Evolutionary conservation across 139 green algal genomes (phyloP).

Genomic region (Asterochloris erici): DNA sequence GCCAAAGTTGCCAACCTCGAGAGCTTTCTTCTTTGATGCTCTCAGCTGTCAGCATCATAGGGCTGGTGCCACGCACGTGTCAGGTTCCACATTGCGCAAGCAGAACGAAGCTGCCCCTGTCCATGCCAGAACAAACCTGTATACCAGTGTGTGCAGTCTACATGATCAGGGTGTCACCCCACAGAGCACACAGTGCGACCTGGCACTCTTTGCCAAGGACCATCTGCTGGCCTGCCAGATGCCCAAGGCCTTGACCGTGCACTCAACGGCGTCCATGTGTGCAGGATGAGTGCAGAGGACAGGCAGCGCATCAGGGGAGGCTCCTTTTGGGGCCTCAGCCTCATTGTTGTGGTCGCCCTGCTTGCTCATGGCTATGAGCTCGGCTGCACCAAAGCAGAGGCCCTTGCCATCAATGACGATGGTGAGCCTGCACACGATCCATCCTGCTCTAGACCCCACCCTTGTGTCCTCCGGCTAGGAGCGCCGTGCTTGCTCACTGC

Average conservation of each 20-base stretch:
- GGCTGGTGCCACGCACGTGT: no score
- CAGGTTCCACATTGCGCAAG: no score
- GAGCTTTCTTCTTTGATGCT: neutral
- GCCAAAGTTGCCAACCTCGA: neutral
- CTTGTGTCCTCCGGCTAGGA: no score
- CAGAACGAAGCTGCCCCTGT: neutral
- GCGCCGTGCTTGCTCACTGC: no score
- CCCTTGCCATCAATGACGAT: constrained; percentile 82
- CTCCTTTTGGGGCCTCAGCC: constrained; percentile 56
- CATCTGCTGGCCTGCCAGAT: neutral
- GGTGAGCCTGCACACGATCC: neutral
- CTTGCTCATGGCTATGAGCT: constrained; percentile 52
- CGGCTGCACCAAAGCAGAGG: constrained; percentile 69
- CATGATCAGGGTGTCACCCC: neutral
- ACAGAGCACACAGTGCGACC: neutral
- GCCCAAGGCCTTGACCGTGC: no score
- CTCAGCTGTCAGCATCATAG: neutral
- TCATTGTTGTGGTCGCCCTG: constrained; percentile 61
- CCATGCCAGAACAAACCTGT: neutral
- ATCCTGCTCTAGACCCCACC: no score
- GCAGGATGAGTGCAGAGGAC: constrained; percentile 3
- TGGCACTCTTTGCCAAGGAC: neutral
- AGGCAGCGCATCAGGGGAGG: constrained; percentile 17
- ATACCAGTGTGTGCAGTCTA: neutral
- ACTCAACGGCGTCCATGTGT: neutral